Percentiles rank a stretch among this genome's conserved stretches.
These are phyloP conservation scores for Gynostemma pentaphyllum DNA, from an alignment of 306 rosid species.

Conservation along the genomic window DNA sequence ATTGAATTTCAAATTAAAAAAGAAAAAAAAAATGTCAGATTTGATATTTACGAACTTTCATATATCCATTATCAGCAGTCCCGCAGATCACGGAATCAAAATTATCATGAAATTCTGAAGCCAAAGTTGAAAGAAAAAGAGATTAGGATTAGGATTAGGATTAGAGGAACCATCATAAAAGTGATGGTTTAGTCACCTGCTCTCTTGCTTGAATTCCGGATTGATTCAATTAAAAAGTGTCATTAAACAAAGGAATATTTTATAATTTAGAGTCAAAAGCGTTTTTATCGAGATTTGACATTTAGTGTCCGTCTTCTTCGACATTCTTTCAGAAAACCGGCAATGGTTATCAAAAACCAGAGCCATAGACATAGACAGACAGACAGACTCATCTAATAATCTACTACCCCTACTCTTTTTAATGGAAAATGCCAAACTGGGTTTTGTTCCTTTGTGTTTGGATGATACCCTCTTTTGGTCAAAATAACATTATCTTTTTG, in stretches of 20 bases:
- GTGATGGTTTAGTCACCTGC: slow-evolving; percentile 5
- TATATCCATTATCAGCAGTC: slow-evolving; percentile 7
- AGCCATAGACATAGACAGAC: too few species aligned
- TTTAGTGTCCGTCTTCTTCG: slow-evolving; percentile 1
- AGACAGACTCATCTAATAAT: too few species aligned
- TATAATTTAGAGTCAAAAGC: neutral
- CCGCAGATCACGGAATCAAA: slow-evolving; percentile 10
- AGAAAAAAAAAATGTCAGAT: too few species aligned
- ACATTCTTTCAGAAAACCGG: slow-evolving; percentile 5
- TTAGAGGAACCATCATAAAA: neutral
- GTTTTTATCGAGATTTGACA: slow-evolving; percentile 9
- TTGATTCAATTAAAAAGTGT: slow-evolving; percentile 3
- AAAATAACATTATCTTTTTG: neutral
- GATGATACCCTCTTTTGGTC: neutral
- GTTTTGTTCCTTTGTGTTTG: neutral
- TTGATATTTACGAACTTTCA: slow-evolving; percentile 4
- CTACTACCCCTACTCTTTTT: neutral
- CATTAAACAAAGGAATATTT: neutral
- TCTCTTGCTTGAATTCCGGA: slow-evolving; percentile 11
- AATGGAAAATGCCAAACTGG: neutral
- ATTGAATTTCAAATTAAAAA: neutral
- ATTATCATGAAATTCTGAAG: slow-evolving; percentile 5
- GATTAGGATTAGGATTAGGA: neutral
- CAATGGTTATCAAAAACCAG: too few species aligned
- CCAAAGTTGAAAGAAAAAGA: neutral